Conservation (phyloP, 2,329 filamentous ascomycete species). For the Sporothrix humicola region DNA sequence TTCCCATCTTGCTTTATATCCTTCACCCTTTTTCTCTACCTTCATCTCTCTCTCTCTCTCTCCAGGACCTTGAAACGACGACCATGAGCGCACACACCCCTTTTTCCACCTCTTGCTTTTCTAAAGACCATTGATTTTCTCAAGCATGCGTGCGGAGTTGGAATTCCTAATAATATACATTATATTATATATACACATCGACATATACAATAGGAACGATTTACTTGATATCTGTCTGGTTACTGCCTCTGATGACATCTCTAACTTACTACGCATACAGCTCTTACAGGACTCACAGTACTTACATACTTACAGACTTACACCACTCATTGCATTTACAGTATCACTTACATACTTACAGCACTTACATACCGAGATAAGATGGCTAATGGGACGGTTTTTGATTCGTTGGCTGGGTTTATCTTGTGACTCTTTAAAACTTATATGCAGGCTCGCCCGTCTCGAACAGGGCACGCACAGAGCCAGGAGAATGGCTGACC, state of each 20-base stretch:
- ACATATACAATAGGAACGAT: constrained; percentile 25
- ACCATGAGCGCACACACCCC: constrained; percentile 14
- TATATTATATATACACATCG: constrained; percentile 29
- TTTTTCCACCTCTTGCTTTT: constrained; percentile 6
- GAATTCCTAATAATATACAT: constrained; percentile 21
- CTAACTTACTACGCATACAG: neutral
- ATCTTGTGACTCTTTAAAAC: neutral
- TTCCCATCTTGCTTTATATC: constrained; percentile 4
- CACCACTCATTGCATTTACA: no score
- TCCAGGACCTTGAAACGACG: constrained; percentile 18
- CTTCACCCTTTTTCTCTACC: neutral
- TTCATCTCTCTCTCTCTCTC: constrained; percentile 3
- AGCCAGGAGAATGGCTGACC: neutral
- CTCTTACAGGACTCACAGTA: neutral
- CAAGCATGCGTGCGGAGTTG: constrained; percentile 35
- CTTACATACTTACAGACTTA: no score
- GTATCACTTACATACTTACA: no score
- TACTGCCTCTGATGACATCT: neutral
- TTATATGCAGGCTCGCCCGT: neutral
- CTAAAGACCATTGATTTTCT: constrained; percentile 14
- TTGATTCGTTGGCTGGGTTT: no score
- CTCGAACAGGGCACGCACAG: constrained; percentile 2
- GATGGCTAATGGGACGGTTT: no score
- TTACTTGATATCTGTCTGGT: neutral
- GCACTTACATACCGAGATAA: no score